A percentile compares a stretch with the other conserved stretches of the same genome.
Conservation (phyloP, 805 yeast species). For the Lachancea kluyveri region DNA sequence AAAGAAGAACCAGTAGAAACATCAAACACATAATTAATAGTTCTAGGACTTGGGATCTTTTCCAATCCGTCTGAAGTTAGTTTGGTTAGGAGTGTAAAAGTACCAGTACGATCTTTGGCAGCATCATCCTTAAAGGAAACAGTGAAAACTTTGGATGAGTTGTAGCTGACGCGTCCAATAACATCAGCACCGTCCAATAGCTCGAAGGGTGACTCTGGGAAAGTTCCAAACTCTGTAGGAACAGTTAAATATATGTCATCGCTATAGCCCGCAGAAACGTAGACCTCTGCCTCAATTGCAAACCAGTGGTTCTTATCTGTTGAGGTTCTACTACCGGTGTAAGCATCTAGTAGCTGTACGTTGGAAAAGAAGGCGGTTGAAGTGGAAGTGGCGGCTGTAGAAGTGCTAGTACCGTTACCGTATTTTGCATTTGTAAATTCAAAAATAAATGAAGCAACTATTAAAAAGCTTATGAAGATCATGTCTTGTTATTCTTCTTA, state of each 20-base stretch:
- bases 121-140: slow-evolving; percentile 11
- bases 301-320: slow-evolving; percentile 26
- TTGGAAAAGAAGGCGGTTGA: slow-evolving; percentile 15
- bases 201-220: slow-evolving; percentile 18
- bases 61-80: slow-evolving; percentile 14
- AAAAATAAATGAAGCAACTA: slow-evolving; percentile 7
- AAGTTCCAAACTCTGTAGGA: slow-evolving; percentile 19
- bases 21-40: slow-evolving; percentile 16
- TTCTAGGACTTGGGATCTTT: slow-evolving; percentile 13
- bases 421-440: no score
- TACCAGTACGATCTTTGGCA: slow-evolving; percentile 13
- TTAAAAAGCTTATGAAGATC: slow-evolving; percentile 4
- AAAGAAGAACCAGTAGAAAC: slow-evolving; percentile 18
- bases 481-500: no score
- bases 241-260: slow-evolving; percentile 18
- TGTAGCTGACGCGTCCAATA: slow-evolving; percentile 17
- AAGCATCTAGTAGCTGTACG: slow-evolving; percentile 21
- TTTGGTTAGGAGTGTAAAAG: slow-evolving; percentile 23
- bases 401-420: no score
- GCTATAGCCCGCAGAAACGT: slow-evolving; percentile 16
- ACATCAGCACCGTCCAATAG: slow-evolving; percentile 11
- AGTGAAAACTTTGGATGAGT: slow-evolving; percentile 20
- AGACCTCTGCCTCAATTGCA: slow-evolving; percentile 21
- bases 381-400: slow-evolving; percentile 6
- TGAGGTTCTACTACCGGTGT: slow-evolving; percentile 17